Evolutionary conservation across 164 flowering plant genomes (phyloP).

Genomic region (Pachysandra terminalis): DNA sequence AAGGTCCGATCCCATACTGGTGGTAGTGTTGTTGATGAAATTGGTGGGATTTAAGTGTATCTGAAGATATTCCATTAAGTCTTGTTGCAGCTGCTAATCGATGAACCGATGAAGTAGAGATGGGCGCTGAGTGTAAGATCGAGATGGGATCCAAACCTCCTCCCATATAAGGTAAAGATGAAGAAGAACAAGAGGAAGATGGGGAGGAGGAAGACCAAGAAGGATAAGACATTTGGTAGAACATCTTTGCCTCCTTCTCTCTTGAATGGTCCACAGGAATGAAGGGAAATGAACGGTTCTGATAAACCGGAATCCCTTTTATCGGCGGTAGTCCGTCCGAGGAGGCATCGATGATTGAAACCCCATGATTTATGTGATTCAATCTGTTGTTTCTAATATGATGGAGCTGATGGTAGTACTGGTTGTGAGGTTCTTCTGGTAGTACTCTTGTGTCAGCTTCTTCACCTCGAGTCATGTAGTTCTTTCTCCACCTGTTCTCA

Average conservation of each 20-base stretch:
- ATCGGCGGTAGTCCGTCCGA: conserved; percentile 39
- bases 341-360: conserved; percentile 27
- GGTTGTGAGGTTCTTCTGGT: neutral
- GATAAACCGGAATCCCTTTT: conserved; percentile 66
- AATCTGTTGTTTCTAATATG: conserved; percentile 8
- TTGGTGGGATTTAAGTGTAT: conserved; percentile 29
- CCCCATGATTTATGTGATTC: conserved; percentile 26
- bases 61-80: conserved; percentile 36
- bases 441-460: neutral
- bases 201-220: conserved; percentile 15
- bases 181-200: conserved; percentile 18
- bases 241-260: conserved; percentile 32
- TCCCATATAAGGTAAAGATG: conserved; percentile 20
- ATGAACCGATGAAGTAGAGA: conserved; percentile 15
- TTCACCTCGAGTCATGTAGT: conserved; percentile 15
- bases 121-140: conserved; percentile 22
- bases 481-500: conserved; percentile 19
- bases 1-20: conserved; percentile 28
- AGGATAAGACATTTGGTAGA: conserved; percentile 30
- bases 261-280: conserved; percentile 25
- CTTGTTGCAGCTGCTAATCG: conserved; percentile 27
- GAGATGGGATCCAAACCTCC: conserved; percentile 31
- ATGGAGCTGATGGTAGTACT: conserved; percentile 10
- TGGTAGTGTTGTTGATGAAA: conserved; percentile 23
- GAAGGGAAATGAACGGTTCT: conserved; percentile 52